phyloP scores from a whole-genome alignment of 2,329 filamentous ascomycete species.

The Penicillium sp. region DNA sequence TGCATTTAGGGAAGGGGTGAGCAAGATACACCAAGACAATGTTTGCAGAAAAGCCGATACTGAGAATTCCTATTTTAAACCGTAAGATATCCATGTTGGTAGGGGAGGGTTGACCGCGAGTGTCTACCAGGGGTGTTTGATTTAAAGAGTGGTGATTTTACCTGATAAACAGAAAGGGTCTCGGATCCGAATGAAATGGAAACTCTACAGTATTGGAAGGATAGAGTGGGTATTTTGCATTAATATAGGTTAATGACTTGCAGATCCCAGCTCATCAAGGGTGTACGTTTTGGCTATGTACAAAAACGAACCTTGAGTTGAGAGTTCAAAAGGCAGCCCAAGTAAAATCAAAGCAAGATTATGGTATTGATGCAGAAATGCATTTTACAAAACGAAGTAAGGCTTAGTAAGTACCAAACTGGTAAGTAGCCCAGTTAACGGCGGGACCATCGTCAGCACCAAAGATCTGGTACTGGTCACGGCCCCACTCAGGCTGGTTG shows the following conservation, averaged over 20 bases:
- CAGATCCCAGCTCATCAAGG: background rate
- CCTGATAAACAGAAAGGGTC: too few relatives aligned
- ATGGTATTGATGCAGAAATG: conserved; percentile 3
- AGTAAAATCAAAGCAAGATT: conserved; percentile 2
- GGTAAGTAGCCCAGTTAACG: conserved; percentile 47
- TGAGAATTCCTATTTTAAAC: too few relatives aligned
- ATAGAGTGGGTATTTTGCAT: background rate
- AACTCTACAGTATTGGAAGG: background rate
- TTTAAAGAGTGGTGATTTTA: too few relatives aligned
- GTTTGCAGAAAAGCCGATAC: too few relatives aligned
- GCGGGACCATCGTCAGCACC: conserved; percentile 41
- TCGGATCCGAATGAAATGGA: background rate
- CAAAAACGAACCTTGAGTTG: conserved; percentile 2
- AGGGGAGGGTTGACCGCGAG: too few relatives aligned
- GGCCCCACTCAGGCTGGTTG: conserved; percentile 86
- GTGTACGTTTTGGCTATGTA: conserved; percentile 9
- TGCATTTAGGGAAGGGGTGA: too few relatives aligned
- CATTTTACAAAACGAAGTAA: background rate
- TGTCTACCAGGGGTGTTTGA: too few relatives aligned
- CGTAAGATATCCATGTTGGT: too few relatives aligned
- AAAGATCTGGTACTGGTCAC: conserved; percentile 49
- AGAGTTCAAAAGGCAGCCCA: background rate
- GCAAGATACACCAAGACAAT: too few relatives aligned
- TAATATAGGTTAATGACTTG: background rate
- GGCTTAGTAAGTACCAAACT: conserved; percentile 42